Percentiles rank a stretch among this genome's conserved stretches.
These are phyloP conservation scores for Pulveroboletus ravenelii DNA, from an alignment of 768 basidiomycete genomes.

Conservation along the genomic window DNA sequence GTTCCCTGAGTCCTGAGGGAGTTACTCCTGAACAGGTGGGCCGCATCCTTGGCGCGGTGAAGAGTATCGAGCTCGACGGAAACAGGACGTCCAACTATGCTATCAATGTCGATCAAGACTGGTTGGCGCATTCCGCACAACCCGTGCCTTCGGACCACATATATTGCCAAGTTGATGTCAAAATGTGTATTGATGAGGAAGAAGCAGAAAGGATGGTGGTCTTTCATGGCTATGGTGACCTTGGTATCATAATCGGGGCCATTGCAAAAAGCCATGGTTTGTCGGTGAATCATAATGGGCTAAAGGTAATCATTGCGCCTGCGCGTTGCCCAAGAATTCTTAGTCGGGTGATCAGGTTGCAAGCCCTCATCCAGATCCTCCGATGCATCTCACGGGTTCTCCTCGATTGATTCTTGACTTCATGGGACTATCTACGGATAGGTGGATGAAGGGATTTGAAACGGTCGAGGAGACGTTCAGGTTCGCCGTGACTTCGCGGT, in stretches of 20 bases:
- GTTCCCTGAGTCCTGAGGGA: conserved; percentile 29
- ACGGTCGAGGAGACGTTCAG: conserved; percentile 51
- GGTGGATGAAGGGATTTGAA: conserved; percentile 50
- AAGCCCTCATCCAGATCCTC: conserved; percentile 29
- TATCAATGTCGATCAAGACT: conserved; percentile 39
- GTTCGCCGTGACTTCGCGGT: conserved; percentile 53
- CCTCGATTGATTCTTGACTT: conserved; percentile 50
- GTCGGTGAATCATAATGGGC: conserved; percentile 45
- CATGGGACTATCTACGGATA: conserved; percentile 50
- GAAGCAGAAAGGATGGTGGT: conserved; percentile 51
- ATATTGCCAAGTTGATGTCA: conserved; percentile 57
- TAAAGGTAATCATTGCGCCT: conserved; percentile 43
- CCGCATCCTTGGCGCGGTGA: conserved; percentile 42
- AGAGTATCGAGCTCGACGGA: conserved; percentile 44
- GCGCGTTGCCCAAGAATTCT: background rate
- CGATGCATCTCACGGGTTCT: conserved; percentile 47
- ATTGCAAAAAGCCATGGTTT: conserved; percentile 51
- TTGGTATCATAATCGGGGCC: conserved; percentile 64
- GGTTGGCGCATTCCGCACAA: conserved; percentile 15
- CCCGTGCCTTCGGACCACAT: conserved; percentile 8
- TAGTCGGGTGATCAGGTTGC: conserved; percentile 26
- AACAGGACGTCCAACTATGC: conserved; percentile 64
- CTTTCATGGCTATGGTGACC: conserved; percentile 64
- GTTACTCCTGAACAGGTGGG: conserved; percentile 36
- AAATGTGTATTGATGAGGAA: conserved; percentile 47